Evolutionary conservation across 1,139 yeast species (phyloP).

Genomic region (Suhomyces ambrosiae): DNA sequence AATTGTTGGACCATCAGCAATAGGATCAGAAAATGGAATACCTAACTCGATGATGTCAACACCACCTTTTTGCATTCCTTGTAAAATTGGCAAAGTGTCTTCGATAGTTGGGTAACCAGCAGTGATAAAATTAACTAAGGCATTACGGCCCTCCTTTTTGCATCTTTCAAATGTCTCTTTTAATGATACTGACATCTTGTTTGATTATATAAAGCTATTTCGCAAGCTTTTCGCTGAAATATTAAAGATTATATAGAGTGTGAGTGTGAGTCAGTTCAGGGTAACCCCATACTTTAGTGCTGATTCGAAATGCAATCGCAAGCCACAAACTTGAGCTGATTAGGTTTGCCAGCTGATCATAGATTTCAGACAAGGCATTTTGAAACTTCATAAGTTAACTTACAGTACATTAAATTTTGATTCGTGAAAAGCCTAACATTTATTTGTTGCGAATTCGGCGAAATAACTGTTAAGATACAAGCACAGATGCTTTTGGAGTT

Average conservation of each 20-base stretch:
- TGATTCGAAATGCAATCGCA: neutral
- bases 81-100: conserved; percentile 82
- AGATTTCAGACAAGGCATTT: neutral
- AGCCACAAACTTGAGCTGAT: neutral
- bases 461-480: no score
- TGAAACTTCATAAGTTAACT: no score
- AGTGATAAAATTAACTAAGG: conserved; percentile 88
- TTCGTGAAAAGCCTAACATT: no score
- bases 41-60: conserved; percentile 94
- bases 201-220: neutral
- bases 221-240: neutral
- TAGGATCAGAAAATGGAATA: conserved; percentile 97
- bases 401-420: no score
- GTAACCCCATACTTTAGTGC: conserved; percentile 23
- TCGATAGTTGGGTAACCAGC: conserved; percentile 91
- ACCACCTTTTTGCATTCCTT: conserved; percentile 92
- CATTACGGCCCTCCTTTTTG: conserved; percentile 76
- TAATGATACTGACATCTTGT: conserved; percentile 61
- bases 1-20: conserved; percentile 97
- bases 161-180: conserved; percentile 74
- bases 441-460: no score
- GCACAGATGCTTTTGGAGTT: no score
- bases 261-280: conserved; percentile 36
- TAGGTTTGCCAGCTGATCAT: neutral
- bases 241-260: neutral